Evolutionary conservation across 345 rosid genomes (phyloP).

Genomic region (Brassica rapa): DNA sequence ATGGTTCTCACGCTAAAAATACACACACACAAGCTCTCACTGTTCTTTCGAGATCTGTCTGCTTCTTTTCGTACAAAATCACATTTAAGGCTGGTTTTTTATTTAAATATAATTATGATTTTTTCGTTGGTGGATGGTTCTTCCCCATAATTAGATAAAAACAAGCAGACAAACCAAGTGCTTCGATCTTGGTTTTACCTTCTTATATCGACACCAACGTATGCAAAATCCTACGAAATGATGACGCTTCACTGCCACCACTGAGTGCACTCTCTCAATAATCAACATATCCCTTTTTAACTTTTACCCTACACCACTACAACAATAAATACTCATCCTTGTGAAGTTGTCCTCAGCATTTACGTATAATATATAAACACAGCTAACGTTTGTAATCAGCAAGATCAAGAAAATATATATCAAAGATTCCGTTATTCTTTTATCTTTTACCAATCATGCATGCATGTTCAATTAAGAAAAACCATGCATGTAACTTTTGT

Average conservation of each 20-base stretch:
- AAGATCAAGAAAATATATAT: background rate
- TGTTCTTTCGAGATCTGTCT: conserved; percentile 36
- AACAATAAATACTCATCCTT: conserved; percentile 30
- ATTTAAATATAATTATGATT: conserved; percentile 4
- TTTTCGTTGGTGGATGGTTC: conserved; percentile 8
- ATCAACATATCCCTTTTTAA: conserved; percentile 11
- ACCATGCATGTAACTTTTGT: background rate
- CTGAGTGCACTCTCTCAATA: conserved; percentile 24
- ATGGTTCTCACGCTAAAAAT: background rate
- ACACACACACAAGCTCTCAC: conserved; percentile 19
- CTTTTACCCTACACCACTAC: conserved; percentile 27
- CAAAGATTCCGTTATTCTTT: conserved; percentile 1
- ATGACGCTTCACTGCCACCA: background rate
- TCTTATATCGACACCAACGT: conserved; percentile 31
- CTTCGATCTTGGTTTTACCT: conserved; percentile 35
- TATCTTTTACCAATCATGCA: background rate
- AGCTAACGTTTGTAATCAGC: background rate
- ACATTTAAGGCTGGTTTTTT: conserved; percentile 27
- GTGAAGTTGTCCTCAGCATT: conserved; percentile 12
- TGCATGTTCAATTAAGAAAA: background rate
- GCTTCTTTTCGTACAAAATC: conserved; percentile 37
- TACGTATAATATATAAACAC: background rate
- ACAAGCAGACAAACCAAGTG: conserved; percentile 40
- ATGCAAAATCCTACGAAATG: conserved; percentile 29
- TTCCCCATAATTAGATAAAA: conserved; percentile 38